Conservation (phyloP, 1,284 basidiomycete genomes). For the Leccinum griseonigrum region DNA sequence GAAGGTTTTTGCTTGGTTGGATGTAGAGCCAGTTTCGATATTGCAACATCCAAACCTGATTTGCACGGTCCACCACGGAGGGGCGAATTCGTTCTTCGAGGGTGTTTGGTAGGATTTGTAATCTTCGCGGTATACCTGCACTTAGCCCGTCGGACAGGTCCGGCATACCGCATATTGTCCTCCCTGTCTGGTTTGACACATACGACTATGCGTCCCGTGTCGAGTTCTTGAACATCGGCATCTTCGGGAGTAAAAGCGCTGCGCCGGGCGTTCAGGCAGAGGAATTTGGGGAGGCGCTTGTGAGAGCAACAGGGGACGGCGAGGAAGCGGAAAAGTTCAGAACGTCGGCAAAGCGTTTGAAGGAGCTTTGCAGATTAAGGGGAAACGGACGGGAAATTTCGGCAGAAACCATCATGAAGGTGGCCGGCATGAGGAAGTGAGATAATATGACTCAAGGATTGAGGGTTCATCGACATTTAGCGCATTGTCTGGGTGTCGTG, state of each 20-base stretch:
- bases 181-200: constrained; percentile 18
- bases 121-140: background rate
- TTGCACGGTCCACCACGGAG: constrained; percentile 18
- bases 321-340: constrained; percentile 9
- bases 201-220: constrained; percentile 12
- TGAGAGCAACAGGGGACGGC: constrained; percentile 9
- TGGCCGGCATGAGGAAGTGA: background rate
- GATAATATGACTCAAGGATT: no score
- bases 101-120: constrained; percentile 11
- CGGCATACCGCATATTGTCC: constrained; percentile 11
- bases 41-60: constrained; percentile 16
- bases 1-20: constrained; percentile 6
- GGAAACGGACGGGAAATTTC: constrained; percentile 9
- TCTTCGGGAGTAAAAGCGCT: constrained; percentile 7
- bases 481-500: no score
- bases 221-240: constrained; percentile 11
- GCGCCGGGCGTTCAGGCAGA: constrained; percentile 11
- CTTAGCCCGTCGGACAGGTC: background rate
- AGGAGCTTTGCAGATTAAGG: constrained; percentile 8
- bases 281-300: constrained; percentile 11
- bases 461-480: background rate
- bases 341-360: constrained; percentile 7
- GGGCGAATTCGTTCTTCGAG: constrained; percentile 20
- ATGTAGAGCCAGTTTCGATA: constrained; percentile 11
- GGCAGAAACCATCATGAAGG: constrained; percentile 2